These are phyloP conservation scores for Fusarium pseudocircinatum DNA, from an alignment of 2,329 filamentous ascomycete genomes.

Conservation along the genomic window DNA sequence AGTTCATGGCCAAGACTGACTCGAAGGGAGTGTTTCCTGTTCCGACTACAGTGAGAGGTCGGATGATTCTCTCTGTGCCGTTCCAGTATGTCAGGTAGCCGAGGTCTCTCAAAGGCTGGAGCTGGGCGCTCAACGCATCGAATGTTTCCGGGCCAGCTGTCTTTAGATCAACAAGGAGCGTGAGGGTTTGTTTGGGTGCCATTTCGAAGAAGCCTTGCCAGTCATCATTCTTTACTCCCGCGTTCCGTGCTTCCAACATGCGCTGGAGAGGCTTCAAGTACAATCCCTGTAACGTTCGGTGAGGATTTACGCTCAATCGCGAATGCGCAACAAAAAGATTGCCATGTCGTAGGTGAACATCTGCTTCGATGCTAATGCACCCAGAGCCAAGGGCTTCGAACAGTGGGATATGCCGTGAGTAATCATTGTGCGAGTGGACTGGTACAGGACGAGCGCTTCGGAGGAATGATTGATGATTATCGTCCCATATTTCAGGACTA, in stretches of 20 bases:
- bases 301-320: background rate
- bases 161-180: slow-evolving; percentile 12
- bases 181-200: background rate
- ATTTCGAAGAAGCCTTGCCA: background rate
- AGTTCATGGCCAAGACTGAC: background rate
- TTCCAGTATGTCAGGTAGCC: slow-evolving; percentile 19
- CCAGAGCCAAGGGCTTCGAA: slow-evolving; percentile 20
- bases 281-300: background rate
- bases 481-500: slow-evolving; percentile 21
- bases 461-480: slow-evolving; percentile 9
- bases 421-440: slow-evolving; percentile 18
- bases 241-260: slow-evolving; percentile 9
- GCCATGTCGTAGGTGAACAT: background rate
- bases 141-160: background rate
- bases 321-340: slow-evolving; percentile 7
- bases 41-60: slow-evolving; percentile 10
- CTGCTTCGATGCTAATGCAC: slow-evolving; percentile 15
- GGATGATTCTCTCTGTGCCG: background rate
- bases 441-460: slow-evolving; percentile 5
- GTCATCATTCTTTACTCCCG: background rate
- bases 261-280: slow-evolving; percentile 11
- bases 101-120: slow-evolving; percentile 5
- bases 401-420: slow-evolving; percentile 9
- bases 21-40: slow-evolving; percentile 12
- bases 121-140: background rate